Conservation (phyloP, 805 yeast genomes). For the Dipodascus geniculatus region DNA sequence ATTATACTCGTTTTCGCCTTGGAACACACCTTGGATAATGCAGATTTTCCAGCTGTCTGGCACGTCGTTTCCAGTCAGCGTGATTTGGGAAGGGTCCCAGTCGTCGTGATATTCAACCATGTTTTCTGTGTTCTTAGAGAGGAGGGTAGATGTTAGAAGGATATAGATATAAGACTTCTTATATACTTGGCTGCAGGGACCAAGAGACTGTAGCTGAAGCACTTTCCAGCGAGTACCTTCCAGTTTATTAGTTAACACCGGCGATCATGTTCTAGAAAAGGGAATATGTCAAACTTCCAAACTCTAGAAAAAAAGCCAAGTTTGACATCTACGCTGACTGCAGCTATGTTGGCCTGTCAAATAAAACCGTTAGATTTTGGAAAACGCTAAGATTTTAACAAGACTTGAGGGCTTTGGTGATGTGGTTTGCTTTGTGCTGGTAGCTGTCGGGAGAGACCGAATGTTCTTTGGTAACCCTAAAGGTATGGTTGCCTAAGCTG, state of each 20-base stretch:
- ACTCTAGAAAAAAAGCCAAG: neutral
- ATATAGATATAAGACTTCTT: neutral
- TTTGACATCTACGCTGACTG: neutral
- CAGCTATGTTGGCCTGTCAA: neutral
- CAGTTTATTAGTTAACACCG: neutral
- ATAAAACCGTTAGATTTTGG: neutral
- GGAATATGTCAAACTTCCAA: neutral
- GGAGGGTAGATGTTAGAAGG: too few species aligned
- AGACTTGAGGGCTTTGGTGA: neutral
- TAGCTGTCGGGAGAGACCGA: too few species aligned
- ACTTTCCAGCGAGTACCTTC: neutral
- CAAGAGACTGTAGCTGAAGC: too few species aligned
- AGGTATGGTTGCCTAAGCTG: neutral
- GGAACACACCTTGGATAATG: conserved; percentile 31
- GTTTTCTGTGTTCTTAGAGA: too few species aligned
- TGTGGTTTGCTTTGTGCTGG: neutral
- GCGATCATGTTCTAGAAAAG: too few species aligned
- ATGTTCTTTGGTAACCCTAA: neutral
- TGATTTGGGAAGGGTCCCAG: conserved; percentile 25
- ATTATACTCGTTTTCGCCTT: conserved; percentile 30
- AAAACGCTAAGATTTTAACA: neutral
- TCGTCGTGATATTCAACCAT: conserved; percentile 14
- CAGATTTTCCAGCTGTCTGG: conserved; percentile 32
- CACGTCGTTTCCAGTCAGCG: conserved; percentile 20
- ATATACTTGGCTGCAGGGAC: too few species aligned